Evolutionary conservation across 1,284 basidiomycete genomes (phyloP).

Genomic region (Pascua sp.): DNA sequence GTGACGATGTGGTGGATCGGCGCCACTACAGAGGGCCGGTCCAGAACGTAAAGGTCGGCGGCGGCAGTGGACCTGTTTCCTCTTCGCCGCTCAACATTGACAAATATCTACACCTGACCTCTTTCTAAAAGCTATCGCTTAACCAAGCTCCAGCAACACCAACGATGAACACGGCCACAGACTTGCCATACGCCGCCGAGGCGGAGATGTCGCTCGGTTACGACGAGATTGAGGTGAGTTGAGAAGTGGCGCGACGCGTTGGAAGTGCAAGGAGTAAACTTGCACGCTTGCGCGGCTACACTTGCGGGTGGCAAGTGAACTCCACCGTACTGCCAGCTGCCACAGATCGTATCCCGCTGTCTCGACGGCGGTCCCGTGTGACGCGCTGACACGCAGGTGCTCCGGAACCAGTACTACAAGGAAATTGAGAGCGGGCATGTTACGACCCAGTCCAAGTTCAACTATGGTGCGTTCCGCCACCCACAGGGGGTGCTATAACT

Average conservation of each 20-base stretch:
- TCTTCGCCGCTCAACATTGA: background rate
- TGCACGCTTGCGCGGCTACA: background rate
- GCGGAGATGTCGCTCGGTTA: conserved; percentile 82
- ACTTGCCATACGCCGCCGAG: conserved; percentile 94
- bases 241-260: background rate
- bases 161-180: conserved; percentile 51
- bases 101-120: background rate
- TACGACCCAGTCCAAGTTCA: conserved; percentile 95
- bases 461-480: conserved; percentile 63
- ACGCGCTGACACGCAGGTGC: conserved; percentile 57
- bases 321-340: conserved; percentile 3
- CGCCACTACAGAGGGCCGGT: too few species aligned
- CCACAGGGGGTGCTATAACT: background rate
- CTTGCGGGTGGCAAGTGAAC: background rate
- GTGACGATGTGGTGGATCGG: too few species aligned
- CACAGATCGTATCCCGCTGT: too few species aligned
- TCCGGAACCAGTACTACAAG: conserved; percentile 81
- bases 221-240: conserved; percentile 78
- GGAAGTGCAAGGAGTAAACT: background rate
- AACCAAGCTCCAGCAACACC: too few species aligned
- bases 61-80: too few species aligned
- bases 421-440: conserved; percentile 80
- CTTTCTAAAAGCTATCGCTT: background rate
- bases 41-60: too few species aligned
- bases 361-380: background rate